Evolutionary conservation across 2,329 filamentous ascomycete species (phyloP).

Genomic region (Emericellopsis atlantica): DNA sequence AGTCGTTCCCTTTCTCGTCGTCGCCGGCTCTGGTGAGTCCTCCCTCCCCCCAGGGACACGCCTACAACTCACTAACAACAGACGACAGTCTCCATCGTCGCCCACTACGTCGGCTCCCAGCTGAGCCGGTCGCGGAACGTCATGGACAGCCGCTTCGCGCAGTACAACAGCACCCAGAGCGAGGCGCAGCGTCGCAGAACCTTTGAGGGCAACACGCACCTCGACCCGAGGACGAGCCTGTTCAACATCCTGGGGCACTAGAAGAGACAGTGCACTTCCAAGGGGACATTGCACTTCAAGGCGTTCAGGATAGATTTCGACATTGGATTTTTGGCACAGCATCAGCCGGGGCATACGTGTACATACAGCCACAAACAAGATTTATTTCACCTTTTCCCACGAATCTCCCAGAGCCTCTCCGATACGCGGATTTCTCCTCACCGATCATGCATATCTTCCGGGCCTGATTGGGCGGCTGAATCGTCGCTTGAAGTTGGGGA

Average conservation of each 20-base stretch:
- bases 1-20: constrained; percentile 1
- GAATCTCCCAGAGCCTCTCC: no score
- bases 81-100: constrained; percentile 9
- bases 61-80: not conserved
- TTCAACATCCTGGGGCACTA: constrained; percentile 12
- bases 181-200: constrained; percentile 12
- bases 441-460: no score
- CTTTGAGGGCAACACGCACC: constrained; percentile 10
- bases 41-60: not conserved
- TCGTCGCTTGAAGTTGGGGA: no score
- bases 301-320: not conserved
- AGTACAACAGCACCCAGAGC: constrained; percentile 16
- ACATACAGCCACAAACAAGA: no score
- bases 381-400: no score
- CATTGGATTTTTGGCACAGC: no score
- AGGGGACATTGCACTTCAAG: not conserved
- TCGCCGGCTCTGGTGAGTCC: not conserved
- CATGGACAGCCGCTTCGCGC: constrained; percentile 17
- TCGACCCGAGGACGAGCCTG: constrained; percentile 14
- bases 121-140: constrained; percentile 12
- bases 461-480: no score
- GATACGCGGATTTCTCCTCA: no score
- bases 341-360: no score
- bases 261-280: not conserved
- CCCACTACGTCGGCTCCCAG: constrained; percentile 12